A percentile compares a stretch with the other conserved stretches of the same genome.
Evolutionary conservation across 106 monocot species (phyloP).

Genomic region (Apostasia ramifera): DNA sequence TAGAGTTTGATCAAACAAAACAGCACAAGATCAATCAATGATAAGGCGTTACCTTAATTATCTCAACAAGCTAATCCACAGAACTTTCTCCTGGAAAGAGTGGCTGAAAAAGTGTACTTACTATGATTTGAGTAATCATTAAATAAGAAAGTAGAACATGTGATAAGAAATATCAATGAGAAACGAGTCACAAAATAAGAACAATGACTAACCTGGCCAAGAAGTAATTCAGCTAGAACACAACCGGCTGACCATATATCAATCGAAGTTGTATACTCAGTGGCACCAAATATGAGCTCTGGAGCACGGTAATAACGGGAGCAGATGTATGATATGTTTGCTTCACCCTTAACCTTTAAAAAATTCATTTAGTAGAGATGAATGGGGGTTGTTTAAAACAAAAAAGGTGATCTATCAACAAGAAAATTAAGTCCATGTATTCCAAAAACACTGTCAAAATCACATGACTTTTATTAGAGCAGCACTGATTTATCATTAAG

Average conservation of each 20-base stretch:
- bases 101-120: constrained; percentile 33
- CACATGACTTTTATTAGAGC: too few relatives aligned
- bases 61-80: constrained; percentile 87
- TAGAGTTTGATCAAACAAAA: too few relatives aligned
- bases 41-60: constrained; percentile 98
- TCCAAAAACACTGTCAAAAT: too few relatives aligned
- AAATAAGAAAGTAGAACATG: not conserved
- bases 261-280: constrained; percentile 85
- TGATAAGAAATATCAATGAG: not conserved
- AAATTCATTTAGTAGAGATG: too few relatives aligned
- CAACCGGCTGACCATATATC: constrained; percentile 98
- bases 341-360: constrained; percentile 80
- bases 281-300: constrained; percentile 94
- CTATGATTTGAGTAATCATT: not conserved
- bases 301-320: constrained; percentile 96
- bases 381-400: too few relatives aligned
- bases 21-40: too few relatives aligned
- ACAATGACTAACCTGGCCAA: constrained; percentile 64
- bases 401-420: too few relatives aligned
- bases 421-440: too few relatives aligned
- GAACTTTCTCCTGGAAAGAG: constrained; percentile 87
- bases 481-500: too few relatives aligned
- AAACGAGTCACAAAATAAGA: not conserved
- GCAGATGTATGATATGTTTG: constrained; percentile 96
- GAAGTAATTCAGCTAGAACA: constrained; percentile 95